Evolutionary conservation across 345 rosid species (phyloP), one percentile per base, ranked within the genome.

Genomic region (Durio zibethinus): DNA sequence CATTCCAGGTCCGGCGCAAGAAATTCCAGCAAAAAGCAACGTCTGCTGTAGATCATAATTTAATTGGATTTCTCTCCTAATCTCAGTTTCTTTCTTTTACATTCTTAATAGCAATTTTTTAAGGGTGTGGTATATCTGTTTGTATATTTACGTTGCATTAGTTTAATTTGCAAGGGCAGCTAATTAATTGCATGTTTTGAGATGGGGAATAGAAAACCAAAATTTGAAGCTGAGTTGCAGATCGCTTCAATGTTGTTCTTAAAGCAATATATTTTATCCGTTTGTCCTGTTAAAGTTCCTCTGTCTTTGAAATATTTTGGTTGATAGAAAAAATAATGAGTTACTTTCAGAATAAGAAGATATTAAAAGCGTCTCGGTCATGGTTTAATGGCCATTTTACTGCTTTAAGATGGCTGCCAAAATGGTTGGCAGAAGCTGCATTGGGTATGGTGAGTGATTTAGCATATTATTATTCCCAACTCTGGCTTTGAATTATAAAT

Each of bases 1-100:
- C 61, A 45, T 92, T 56, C 93, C 93, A 1, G 92, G 93, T 31
- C 93, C 90, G 0, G 95, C 86, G n/a, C 92, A 93, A 71, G 95
- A 64, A 82, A 78, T 84, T 76, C 95, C 92, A 1, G 81, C 78
- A 8, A 91, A 83, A 88, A 88, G 81, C 76, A 84, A 78, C 77
- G 54, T 80, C 80, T 92, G 97, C 71, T 92, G 94, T 77, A 85
- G 89, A 38, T 86, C 82, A 33, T 90, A 85, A 90, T 71, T 43
- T 20, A 72, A 67, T 69, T 72, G 69, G 42, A 50, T 42, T 45
- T 20, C 57, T 33, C 45, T 62, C 45, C 23, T 21, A 66, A 25
- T 61, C 61, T 77, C 42, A 43, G 75, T 14, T 65, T 60, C 42
- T 54, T 48, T 56, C 38, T 74, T 80, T 48, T 31, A 20, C 77